These are phyloP conservation scores for Acidomyces sp. DNA, from an alignment of 495 filamentous ascomycete genomes.

Conservation along the genomic window DNA sequence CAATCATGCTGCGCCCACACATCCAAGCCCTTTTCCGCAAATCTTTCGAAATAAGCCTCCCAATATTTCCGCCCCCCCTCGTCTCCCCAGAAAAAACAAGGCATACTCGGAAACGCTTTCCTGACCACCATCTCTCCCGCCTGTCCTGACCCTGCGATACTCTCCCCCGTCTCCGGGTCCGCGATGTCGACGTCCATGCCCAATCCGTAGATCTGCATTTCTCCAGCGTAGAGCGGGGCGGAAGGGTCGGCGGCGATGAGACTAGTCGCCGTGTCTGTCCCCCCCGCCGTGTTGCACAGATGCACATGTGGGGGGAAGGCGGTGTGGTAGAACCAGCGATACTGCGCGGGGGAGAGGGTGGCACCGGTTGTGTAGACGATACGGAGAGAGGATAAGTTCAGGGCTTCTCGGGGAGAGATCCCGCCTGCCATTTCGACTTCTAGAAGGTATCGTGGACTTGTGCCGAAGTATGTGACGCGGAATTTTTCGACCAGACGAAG, in stretches of 20 bases:
- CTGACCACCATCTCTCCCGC: slow-evolving; percentile 52
- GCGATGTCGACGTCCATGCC: slow-evolving; percentile 56
- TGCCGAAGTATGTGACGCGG: slow-evolving; percentile 48
- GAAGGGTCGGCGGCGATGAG: slow-evolving; percentile 59
- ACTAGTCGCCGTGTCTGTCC: slow-evolving; percentile 64
- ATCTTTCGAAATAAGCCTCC: slow-evolving; percentile 59
- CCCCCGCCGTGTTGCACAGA: slow-evolving; percentile 62
- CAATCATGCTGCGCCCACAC: slow-evolving; percentile 73
- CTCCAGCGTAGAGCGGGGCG: slow-evolving; percentile 58
- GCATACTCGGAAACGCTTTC: slow-evolving; percentile 60
- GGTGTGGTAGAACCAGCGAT: slow-evolving; percentile 71
- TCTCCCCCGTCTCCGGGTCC: slow-evolving; percentile 43
- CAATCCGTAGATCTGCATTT: slow-evolving; percentile 51
- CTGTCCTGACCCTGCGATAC: slow-evolving; percentile 39
- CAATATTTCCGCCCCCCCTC: slow-evolving; percentile 43
- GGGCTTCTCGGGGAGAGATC: slow-evolving; percentile 43
- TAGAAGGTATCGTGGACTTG: slow-evolving; percentile 59
- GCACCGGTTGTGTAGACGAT: slow-evolving; percentile 63
- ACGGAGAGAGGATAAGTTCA: slow-evolving; percentile 46
- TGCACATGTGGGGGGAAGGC: slow-evolving; percentile 53
- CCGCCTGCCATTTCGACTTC: slow-evolving; percentile 47
- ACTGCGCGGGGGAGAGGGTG: slow-evolving; percentile 58
- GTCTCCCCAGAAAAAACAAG: slow-evolving; percentile 60
- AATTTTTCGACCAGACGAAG: slow-evolving; percentile 47
- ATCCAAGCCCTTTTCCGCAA: slow-evolving; percentile 45